phyloP scores from a whole-genome alignment of 805 yeast species.

The Hanseniaspora meyeri region DNA sequence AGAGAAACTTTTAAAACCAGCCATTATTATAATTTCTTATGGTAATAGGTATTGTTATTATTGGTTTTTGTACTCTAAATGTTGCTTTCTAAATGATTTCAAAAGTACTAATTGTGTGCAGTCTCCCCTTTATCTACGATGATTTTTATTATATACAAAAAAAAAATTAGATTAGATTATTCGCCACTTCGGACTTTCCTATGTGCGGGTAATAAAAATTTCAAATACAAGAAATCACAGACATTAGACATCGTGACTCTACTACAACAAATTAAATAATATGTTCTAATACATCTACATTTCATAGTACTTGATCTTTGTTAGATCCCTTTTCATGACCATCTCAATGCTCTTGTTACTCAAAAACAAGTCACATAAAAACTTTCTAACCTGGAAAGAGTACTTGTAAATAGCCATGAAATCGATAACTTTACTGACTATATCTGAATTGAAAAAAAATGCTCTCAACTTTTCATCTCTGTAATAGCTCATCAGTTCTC shows the following conservation, averaged over 20 bases:
- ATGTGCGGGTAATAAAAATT: neutral
- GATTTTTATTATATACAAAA: neutral
- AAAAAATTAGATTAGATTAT: neutral
- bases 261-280: neutral
- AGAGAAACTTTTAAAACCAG: conserved; percentile 32
- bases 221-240: neutral
- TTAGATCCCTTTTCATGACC: conserved; percentile 35
- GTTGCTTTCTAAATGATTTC: too few relatives aligned
- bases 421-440: conserved; percentile 42
- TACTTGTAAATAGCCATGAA: conserved; percentile 47
- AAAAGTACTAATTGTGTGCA: too few relatives aligned
- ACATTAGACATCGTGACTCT: neutral
- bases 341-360: conserved; percentile 42
- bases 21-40: neutral
- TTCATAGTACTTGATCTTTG: conserved; percentile 8
- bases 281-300: neutral
- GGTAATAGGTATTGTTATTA: neutral
- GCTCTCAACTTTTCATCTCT: neutral
- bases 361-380: conserved; percentile 53
- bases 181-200: neutral
- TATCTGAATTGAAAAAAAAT: conserved; percentile 25
- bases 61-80: neutral
- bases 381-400: conserved; percentile 49
- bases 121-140: neutral
- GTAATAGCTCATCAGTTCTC: conserved; percentile 9